A percentile compares a stretch with the other conserved stretches of the same genome.
phyloP scores from a whole-genome alignment of 306 rosid species.

The Rosa multiflora region DNA sequence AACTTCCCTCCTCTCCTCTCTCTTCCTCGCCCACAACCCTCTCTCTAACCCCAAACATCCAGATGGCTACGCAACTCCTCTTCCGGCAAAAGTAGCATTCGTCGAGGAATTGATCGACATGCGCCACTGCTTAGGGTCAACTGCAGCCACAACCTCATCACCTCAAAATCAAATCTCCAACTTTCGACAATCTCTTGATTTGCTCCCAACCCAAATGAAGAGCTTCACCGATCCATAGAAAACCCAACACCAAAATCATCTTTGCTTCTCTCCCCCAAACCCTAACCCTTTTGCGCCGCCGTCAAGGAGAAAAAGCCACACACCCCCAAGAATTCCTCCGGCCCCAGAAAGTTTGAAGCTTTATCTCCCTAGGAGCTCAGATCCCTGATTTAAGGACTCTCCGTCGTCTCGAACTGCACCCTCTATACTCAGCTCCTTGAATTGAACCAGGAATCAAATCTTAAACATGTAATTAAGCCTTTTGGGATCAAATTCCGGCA shows the following conservation, averaged over 20 bases:
- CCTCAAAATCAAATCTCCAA: too few relatives aligned
- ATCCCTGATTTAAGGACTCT: slow-evolving; percentile 69
- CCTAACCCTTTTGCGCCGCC: slow-evolving; percentile 39
- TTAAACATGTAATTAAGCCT: slow-evolving; percentile 72
- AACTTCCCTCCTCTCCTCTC: too few relatives aligned
- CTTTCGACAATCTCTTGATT: too few relatives aligned
- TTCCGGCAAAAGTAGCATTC: too few relatives aligned
- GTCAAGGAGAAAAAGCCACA: slow-evolving; percentile 51
- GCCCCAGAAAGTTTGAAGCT: slow-evolving; percentile 52
- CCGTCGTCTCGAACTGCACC: slow-evolving; percentile 63
- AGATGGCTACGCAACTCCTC: too few relatives aligned
- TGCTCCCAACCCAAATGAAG: too few relatives aligned
- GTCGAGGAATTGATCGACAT: too few relatives aligned
- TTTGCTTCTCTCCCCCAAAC: slow-evolving; percentile 59
- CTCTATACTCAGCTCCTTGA: slow-evolving; percentile 67
- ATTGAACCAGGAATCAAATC: slow-evolving; percentile 51
- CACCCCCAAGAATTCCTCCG: slow-evolving; percentile 40
- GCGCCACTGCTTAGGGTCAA: too few relatives aligned
- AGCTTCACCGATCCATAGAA: too few relatives aligned
- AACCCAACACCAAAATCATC: slow-evolving; percentile 22
- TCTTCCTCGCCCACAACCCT: too few relatives aligned
- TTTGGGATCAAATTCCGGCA: slow-evolving; percentile 38
- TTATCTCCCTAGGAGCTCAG: slow-evolving; percentile 67
- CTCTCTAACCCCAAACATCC: too few relatives aligned
- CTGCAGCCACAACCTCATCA: too few relatives aligned